phyloP scores from a whole-genome alignment of 2,329 filamentous ascomycete genomes.

The Keithomyces neogunnii region DNA sequence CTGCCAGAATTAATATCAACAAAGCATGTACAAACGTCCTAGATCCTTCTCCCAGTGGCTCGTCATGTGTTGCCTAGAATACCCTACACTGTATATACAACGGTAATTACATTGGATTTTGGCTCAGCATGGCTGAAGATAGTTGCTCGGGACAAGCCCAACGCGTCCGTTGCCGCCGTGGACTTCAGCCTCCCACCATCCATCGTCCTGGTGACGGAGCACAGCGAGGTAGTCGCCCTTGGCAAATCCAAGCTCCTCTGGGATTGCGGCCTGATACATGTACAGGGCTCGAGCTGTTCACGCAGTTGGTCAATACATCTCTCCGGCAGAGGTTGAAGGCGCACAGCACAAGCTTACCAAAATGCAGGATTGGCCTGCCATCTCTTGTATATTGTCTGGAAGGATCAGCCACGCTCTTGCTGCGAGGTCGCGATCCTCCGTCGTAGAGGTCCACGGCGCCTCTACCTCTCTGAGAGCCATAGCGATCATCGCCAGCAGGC shows the following conservation, averaged over 20 bases:
- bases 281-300: slow-evolving; percentile 82
- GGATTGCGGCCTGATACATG: slow-evolving; percentile 87
- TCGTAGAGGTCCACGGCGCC: slow-evolving; percentile 51
- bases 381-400: slow-evolving; percentile 78
- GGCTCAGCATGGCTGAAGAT: slow-evolving; percentile 44
- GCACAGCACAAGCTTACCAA: slow-evolving; percentile 57
- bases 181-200: slow-evolving; percentile 98
- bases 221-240: slow-evolving; percentile 91
- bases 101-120: not conserved
- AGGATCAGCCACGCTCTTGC: slow-evolving; percentile 79
- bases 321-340: slow-evolving; percentile 12
- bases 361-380: slow-evolving; percentile 82
- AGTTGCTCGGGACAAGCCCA: slow-evolving; percentile 61
- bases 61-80: not conserved
- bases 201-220: slow-evolving; percentile 86
- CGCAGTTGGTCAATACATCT: not conserved
- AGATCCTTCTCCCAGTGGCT: not conserved
- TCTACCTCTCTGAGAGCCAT: slow-evolving; percentile 47
- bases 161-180: slow-evolving; percentile 55
- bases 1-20: not conserved
- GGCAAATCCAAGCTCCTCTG: slow-evolving; percentile 83
- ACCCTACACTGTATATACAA: slow-evolving; percentile 1
- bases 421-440: slow-evolving; percentile 48
- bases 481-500: slow-evolving; percentile 45
- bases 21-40: slow-evolving; percentile 2